phyloP scores from a whole-genome alignment of 2,329 filamentous ascomycete genomes.

The Xylaria sp. region DNA sequence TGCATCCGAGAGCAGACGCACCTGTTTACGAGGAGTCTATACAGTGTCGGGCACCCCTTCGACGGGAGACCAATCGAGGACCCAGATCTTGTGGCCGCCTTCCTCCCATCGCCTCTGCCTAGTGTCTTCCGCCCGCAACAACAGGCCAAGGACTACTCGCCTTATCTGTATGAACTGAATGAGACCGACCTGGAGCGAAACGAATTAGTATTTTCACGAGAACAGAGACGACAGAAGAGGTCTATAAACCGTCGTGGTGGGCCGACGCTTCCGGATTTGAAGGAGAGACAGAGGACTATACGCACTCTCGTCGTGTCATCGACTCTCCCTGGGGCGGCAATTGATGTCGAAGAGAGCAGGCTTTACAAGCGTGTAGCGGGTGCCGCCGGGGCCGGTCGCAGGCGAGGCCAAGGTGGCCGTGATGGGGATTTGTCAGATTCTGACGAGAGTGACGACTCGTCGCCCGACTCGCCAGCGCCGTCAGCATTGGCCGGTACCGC shows the following conservation, averaged over 20 bases:
- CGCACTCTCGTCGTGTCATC: slow-evolving; percentile 92
- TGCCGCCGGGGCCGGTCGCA: slow-evolving; percentile 61
- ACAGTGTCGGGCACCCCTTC: slow-evolving; percentile 92
- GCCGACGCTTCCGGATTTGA: slow-evolving; percentile 92
- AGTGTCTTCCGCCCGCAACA: slow-evolving; percentile 90
- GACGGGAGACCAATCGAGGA: slow-evolving; percentile 95
- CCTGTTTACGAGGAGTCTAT: slow-evolving; percentile 91
- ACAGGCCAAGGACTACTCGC: slow-evolving; percentile 91
- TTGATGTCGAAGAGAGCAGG: slow-evolving; percentile 82
- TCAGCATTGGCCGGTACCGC: slow-evolving; percentile 81
- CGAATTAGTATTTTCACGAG: slow-evolving; percentile 90
- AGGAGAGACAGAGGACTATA: slow-evolving; percentile 92
- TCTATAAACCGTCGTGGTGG: slow-evolving; percentile 94
- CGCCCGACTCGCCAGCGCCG: slow-evolving; percentile 83
- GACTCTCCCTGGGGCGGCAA: slow-evolving; percentile 86
- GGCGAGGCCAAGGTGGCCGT: slow-evolving; percentile 62
- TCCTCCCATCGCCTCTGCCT: slow-evolving; percentile 84
- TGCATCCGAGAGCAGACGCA: slow-evolving; percentile 97
- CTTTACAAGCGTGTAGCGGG: slow-evolving; percentile 82
- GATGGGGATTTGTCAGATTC: slow-evolving; percentile 85
- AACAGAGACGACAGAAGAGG: slow-evolving; percentile 93
- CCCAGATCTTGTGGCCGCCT: slow-evolving; percentile 84
- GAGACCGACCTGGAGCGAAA: slow-evolving; percentile 90
- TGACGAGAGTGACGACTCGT: slow-evolving; percentile 90
- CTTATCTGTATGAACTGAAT: slow-evolving; percentile 92